Evolutionary conservation across 1,284 basidiomycete genomes (phyloP), one percentile per base, ranked within the genome.

Genomic region (Sanghuangporus weigelae): DNA sequence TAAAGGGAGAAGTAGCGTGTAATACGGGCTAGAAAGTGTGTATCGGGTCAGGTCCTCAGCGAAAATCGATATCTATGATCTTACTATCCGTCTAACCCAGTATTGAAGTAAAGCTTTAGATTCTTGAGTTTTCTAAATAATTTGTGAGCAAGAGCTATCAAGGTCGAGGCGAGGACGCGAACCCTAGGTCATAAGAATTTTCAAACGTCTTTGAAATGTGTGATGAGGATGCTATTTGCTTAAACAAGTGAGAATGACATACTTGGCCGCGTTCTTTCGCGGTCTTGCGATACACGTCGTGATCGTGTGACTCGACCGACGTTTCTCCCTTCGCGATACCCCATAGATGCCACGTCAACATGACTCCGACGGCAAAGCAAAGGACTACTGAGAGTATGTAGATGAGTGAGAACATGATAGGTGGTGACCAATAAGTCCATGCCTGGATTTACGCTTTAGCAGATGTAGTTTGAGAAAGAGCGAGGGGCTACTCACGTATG

Each of bases 121-220:
- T 99, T 98, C 66, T 81, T 81, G 59, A 74, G 72, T 70, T 75
- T 79, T 16, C 86, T 87, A 64, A 7, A n/a, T 42, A 60, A 16
- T 46, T 16, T 23, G 21, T 16, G 8, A 59, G 31, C 3, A 12
- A 59, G n/a, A 40, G 19, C 0, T 31, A 14, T 5, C 38, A n/a
- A 31, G 21, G 57, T 44, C 7, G 31, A 16, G 7, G 12, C 36
- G 1, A 51, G 40, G 53, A 12, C 50, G 66, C 58, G 26, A 73
- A 85, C 78, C 96, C 96, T 6, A 97, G 77, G 72, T 99, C 90
- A 72, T 95, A 98, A 7, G 92, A 95, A 71, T 98, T 98, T 19
- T 93, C 80, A 70, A 97, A 98, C 0, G 77, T 79, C 87, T 91
- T 66, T 1, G 23, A 49, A 36, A n/a, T 49, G 26, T 39, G 38